Evolutionary conservation across 768 basidiomycete species (phyloP), one percentile per base, ranked within the genome.

Genomic region (Serendipita sp.): DNA sequence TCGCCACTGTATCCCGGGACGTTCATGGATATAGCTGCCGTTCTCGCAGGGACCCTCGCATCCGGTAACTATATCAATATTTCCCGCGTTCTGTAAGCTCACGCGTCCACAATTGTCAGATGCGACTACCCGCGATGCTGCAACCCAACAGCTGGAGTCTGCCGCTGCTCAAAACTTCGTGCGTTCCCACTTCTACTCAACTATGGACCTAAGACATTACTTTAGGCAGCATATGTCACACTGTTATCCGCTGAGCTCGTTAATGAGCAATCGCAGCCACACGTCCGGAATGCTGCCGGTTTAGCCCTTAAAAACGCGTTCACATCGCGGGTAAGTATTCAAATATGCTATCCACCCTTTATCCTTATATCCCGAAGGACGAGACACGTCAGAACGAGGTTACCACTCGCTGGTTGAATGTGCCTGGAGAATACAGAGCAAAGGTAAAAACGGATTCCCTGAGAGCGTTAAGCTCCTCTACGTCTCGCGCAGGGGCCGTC

Each of bases 261-360:
- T 34, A 86, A 91, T 69, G 91, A 93, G 73, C 76, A 68, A 48
- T 81, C 81, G 3, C 78, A 81, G 13, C 71, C 85, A 38, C 85
- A 91, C 73, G 83, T 94, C 63, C 81, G 96, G 69, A 95, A 90
- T 72, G 93, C 95, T n/a, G 94, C 96, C 28, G 93, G 91, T 73
- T 80, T 99, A 63, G 94, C 95, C 18, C 79, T 99, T 75, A 99
- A 98, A 83, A 99, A 99, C 75, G 83, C 92, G 66, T 76, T 99
- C 66, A 83, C 86, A 38, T 91, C 94, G 67, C 80, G 91, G 71
- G 95, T 97, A 78, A 75, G 90, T 72, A 48, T 65, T 66, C 67
- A 41, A 58, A 66, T 66, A 64, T 52, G 41, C 52, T 2, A 11
- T 18, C 35, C 35, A 52, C 13, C 46, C 47, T 54, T 13, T 32